Evolutionary conservation across 805 yeast species (phyloP).

Genomic region (Pichia occidentalis): DNA sequence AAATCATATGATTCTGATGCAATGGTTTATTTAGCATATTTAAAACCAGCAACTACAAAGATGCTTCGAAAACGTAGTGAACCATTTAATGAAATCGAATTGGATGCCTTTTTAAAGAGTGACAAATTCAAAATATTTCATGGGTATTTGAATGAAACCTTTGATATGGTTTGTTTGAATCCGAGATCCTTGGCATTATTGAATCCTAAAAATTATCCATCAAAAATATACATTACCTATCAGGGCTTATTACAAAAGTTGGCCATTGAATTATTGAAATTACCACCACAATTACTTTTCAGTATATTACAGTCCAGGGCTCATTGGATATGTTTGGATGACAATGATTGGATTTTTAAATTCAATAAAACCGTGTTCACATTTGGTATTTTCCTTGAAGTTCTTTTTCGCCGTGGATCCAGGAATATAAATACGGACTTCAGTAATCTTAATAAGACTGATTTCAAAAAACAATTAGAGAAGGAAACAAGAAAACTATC

Average conservation of each 20-base stretch:
- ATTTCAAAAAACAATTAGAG: conserved; percentile 1
- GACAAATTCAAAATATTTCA: neutral
- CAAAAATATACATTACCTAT: conserved; percentile 10
- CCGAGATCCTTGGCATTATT: conserved; percentile 7
- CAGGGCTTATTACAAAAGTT: conserved; percentile 10
- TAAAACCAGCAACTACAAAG: conserved; percentile 1
- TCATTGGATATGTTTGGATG: conserved; percentile 7
- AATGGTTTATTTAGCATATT: neutral
- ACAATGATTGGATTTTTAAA: conserved; percentile 11
- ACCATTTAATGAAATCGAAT: neutral
- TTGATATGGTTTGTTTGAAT: conserved; percentile 12
- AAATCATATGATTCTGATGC: conserved; percentile 5
- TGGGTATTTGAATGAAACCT: conserved; percentile 6
- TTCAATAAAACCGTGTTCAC: conserved; percentile 10
- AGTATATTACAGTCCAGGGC: conserved; percentile 2
- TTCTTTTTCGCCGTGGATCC: conserved; percentile 10
- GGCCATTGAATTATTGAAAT: conserved; percentile 6
- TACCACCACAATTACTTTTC: neutral
- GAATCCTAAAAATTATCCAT: conserved; percentile 14
- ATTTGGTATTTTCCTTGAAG: conserved; percentile 14
- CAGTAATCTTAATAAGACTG: conserved; percentile 1
- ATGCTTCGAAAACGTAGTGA: neutral
- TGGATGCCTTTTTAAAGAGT: neutral
- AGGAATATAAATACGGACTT: neutral
- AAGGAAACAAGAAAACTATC: conserved; percentile 4